Conservation (phyloP, 805 yeast species). For the Metschnikowia arizonensis region DNA sequence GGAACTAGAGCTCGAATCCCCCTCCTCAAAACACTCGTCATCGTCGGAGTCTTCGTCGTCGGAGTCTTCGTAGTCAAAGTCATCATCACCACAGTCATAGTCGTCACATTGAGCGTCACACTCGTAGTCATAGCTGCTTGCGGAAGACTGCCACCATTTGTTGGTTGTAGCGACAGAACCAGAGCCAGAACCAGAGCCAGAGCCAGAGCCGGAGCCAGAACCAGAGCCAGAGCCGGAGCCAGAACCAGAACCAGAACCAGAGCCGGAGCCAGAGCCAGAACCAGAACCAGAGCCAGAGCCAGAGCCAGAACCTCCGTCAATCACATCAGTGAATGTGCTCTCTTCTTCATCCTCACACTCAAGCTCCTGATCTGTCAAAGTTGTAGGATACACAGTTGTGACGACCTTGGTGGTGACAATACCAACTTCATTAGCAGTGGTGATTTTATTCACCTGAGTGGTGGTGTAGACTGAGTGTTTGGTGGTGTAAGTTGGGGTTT, state of each 20-base stretch:
- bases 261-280: constrained; percentile 1
- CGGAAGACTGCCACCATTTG: constrained; percentile 15
- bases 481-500: constrained; percentile 5
- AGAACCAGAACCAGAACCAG: neutral
- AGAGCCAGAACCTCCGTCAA: constrained; percentile 6
- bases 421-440: constrained; percentile 13
- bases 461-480: constrained; percentile 8
- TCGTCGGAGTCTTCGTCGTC: constrained; percentile 15
- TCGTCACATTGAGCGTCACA: constrained; percentile 17
- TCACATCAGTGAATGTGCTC: constrained; percentile 7
- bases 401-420: constrained; percentile 11
- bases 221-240: constrained; percentile 5
- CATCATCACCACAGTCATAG: constrained; percentile 18
- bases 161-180: constrained; percentile 7
- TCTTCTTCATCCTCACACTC: constrained; percentile 15
- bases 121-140: constrained; percentile 13
- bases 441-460: constrained; percentile 7
- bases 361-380: constrained; percentile 9
- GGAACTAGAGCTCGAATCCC: constrained; percentile 4
- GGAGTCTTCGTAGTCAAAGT: constrained; percentile 17
- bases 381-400: constrained; percentile 13
- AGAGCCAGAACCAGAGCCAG: neutral
- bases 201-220: constrained; percentile 2
- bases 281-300: neutral
- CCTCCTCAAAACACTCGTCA: constrained; percentile 8